These are phyloP conservation scores for Peronospora destructor DNA, from an alignment of 352 stramenopile species.

Conservation along the genomic window DNA sequence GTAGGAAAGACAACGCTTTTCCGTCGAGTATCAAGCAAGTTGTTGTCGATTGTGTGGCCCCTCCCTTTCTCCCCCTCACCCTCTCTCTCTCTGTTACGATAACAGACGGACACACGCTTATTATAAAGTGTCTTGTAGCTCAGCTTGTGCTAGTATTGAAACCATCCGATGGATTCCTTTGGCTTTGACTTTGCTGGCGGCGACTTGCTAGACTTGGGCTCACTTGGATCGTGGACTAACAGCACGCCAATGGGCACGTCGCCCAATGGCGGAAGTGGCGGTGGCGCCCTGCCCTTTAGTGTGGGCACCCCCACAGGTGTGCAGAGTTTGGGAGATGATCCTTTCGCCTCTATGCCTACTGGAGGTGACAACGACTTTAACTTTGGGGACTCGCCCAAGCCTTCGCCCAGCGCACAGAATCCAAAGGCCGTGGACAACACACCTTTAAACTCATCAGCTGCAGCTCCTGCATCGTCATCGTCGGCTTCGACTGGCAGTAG, in stretches of 20 bases:
- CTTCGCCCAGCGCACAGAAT: constrained; percentile 20
- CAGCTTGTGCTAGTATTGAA: constrained; percentile 36
- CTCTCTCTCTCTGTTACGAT: neutral
- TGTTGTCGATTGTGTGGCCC: no score
- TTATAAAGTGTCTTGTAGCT: constrained; percentile 20
- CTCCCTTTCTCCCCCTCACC: neutral
- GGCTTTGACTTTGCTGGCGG: constrained; percentile 73
- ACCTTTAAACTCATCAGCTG: neutral
- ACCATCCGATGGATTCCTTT: constrained; percentile 66
- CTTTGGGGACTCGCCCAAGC: constrained; percentile 75
- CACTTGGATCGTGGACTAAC: constrained; percentile 60
- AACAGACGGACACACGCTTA: constrained; percentile 7
- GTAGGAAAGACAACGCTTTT: constrained; percentile 1
- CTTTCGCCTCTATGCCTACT: constrained; percentile 44
- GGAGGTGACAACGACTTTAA: constrained; percentile 60
- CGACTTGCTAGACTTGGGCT: constrained; percentile 71
- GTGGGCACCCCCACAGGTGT: constrained; percentile 80
- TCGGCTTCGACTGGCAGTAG: constrained; percentile 14
- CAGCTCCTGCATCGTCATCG: constrained; percentile 1
- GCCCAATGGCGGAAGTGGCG: constrained; percentile 37
- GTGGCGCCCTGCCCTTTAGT: constrained; percentile 59
- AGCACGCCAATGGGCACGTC: constrained; percentile 65
- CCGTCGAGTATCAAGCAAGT: no score
- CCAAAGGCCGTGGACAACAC: constrained; percentile 14
- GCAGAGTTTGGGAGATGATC: constrained; percentile 73